Evolutionary conservation across 495 filamentous ascomycete genomes (phyloP), one percentile per base, ranked within the genome.

Genomic region (Schizothecium vesticola): DNA sequence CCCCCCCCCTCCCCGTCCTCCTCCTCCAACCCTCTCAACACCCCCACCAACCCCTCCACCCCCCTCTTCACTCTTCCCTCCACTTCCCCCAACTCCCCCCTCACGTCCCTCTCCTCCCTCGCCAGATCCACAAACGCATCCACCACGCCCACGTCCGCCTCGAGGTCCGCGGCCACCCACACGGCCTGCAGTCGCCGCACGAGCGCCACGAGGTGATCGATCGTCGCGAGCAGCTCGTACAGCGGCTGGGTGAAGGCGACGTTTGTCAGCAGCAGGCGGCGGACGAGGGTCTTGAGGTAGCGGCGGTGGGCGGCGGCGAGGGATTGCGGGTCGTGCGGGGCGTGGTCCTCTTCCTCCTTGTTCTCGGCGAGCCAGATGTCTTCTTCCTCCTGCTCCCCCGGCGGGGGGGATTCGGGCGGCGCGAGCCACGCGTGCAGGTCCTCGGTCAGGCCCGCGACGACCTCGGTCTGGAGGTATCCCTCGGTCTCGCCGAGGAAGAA

Each of bases 401-500:
- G 58, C 1, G 57, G 19, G 58, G 51, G 22, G 60, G 56, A 1
- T 28, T 58, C 3, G 63, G 58, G 4, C n/a, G n/a, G n/a, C n/a
- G 62, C 70, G 9, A 86, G 70, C 84, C 84, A 84, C 10, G 64
- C 64, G 28, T 83, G 79, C 58, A 84, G 91, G 75, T 90, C 91
- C 82, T 77, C 82, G 84, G 91, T 96, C 0, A 91, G 90, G 10
- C 88, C 88, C 64, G 89, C 86, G 21, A 97, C 87, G 1, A 97
- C 90, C 75, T 97, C 93, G 3, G 91, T 92, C 74, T 97, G 93
- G 69, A 97, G 89, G 70, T 95, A 97, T 13, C 86, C 87, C 66
- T 92, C 90, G 13, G 90, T 87, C 69, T 97, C 93, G 1, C 90
- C 90, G 3, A 99, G 82, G 69, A 97, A 90, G 79, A 96, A 97